Conservation (phyloP, 1,139 yeast genomes). For the Wickerhamomyces sp. region DNA sequence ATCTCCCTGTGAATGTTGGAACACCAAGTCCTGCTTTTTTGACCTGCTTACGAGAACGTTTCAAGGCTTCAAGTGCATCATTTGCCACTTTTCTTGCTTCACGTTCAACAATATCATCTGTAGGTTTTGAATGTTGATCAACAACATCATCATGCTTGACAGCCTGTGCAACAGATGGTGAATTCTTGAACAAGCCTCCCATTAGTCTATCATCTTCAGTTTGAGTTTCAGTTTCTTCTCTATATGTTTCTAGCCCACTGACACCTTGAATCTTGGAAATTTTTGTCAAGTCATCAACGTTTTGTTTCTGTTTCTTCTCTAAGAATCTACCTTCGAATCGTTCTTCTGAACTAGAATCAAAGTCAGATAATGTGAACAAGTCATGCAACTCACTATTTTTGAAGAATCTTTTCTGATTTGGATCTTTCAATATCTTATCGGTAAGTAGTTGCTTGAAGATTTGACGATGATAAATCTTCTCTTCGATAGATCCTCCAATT, state of each 20-base stretch:
- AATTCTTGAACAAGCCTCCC: slow-evolving; percentile 65
- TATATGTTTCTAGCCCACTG: slow-evolving; percentile 40
- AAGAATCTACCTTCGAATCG: slow-evolving; percentile 16
- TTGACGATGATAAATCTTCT: slow-evolving; percentile 93
- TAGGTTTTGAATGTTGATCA: slow-evolving; percentile 47
- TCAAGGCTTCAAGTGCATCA: slow-evolving; percentile 70
- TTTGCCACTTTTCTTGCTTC: slow-evolving; percentile 78
- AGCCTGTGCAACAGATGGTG: slow-evolving; percentile 67
- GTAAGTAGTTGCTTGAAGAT: slow-evolving; percentile 92
- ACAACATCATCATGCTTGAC: slow-evolving; percentile 77
- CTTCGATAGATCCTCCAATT: slow-evolving; percentile 96
- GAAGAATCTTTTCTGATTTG: slow-evolving; percentile 89
- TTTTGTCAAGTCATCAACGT: slow-evolving; percentile 51
- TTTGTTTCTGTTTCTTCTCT: slow-evolving; percentile 26
- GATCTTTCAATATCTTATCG: slow-evolving; percentile 91
- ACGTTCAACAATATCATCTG: slow-evolving; percentile 53
- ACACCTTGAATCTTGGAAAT: slow-evolving; percentile 47
- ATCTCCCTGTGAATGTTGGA: slow-evolving; percentile 96
- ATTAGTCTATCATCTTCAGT: slow-evolving; percentile 57
- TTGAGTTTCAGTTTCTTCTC: slow-evolving; percentile 39
- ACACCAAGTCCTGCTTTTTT: slow-evolving; percentile 67
- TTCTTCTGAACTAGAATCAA: slow-evolving; percentile 43
- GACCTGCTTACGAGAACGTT: slow-evolving; percentile 61
- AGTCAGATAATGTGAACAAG: slow-evolving; percentile 77
- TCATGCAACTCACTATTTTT: slow-evolving; percentile 91